Conservation (phyloP, 2,329 filamentous ascomycete species). For the Exophiala sideris region DNA sequence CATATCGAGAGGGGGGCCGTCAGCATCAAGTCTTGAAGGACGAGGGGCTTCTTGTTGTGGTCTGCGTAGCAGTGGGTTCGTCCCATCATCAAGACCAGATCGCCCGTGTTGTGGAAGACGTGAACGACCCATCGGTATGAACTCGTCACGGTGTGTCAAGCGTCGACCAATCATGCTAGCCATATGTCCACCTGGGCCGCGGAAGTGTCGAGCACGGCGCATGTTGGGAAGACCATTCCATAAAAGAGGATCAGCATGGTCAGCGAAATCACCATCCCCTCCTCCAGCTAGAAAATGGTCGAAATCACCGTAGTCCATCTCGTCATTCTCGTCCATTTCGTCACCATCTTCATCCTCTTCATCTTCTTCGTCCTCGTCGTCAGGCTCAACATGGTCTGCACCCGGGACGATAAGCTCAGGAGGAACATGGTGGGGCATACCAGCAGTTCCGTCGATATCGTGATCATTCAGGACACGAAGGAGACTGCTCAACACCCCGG, state of each 20-base stretch:
- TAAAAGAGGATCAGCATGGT: slow-evolving; percentile 57
- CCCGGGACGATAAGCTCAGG: slow-evolving; percentile 21
- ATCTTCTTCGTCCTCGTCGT: slow-evolving; percentile 37
- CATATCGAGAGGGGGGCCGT: slow-evolving; percentile 30
- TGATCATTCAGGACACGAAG: slow-evolving; percentile 26
- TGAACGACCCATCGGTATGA: slow-evolving; percentile 15
- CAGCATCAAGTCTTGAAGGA: slow-evolving; percentile 26
- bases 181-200: slow-evolving; percentile 58
- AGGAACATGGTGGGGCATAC: slow-evolving; percentile 14
- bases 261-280: slow-evolving; percentile 61
- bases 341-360: slow-evolving; percentile 59
- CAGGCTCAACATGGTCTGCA: slow-evolving; percentile 17
- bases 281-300: slow-evolving; percentile 25
- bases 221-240: slow-evolving; percentile 32
- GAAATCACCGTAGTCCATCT: slow-evolving; percentile 34
- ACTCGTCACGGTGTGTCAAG: slow-evolving; percentile 33
- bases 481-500: slow-evolving; percentile 34
- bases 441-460: slow-evolving; percentile 16
- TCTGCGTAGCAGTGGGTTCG: slow-evolving; percentile 81
- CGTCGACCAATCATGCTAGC: slow-evolving; percentile 43
- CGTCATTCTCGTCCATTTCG: slow-evolving; percentile 44
- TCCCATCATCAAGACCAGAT: slow-evolving; percentile 69
- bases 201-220: slow-evolving; percentile 46
- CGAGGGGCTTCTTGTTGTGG: slow-evolving; percentile 34
- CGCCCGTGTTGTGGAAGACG: slow-evolving; percentile 41